A percentile compares a stretch with the other conserved stretches of the same genome.
phyloP scores from a whole-genome alignment of 306 rosid species.

The Elaeagnus macrophylla region DNA sequence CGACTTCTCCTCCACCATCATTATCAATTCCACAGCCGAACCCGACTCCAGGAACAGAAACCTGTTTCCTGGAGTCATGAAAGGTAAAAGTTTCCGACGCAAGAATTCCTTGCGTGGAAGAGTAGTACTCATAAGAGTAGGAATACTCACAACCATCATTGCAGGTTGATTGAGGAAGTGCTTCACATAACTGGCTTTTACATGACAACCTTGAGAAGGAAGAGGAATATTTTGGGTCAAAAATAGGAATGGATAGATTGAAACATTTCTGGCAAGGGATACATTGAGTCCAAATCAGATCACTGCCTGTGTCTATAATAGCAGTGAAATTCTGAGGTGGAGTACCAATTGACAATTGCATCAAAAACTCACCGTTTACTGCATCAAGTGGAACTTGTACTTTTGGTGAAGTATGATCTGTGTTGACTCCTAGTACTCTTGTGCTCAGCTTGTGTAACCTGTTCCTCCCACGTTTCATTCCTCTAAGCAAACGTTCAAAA shows the following conservation, averaged over 20 bases:
- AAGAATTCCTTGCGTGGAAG: conserved; percentile 57
- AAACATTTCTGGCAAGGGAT: conserved; percentile 62
- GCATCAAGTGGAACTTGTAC: conserved; percentile 41
- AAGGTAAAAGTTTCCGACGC: conserved; percentile 71
- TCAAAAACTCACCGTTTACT: conserved; percentile 65
- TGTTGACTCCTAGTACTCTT: conserved; percentile 22
- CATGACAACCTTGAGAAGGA: conserved; percentile 54
- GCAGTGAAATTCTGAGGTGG: conserved; percentile 58
- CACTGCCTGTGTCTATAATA: conserved; percentile 84
- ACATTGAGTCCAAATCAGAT: conserved; percentile 87
- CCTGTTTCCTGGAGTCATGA: conserved; percentile 22
- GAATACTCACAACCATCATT: conserved; percentile 44
- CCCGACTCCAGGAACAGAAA: conserved; percentile 34
- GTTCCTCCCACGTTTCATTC: conserved; percentile 40
- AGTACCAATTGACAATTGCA: conserved; percentile 58
- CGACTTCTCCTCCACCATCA: conserved; percentile 71
- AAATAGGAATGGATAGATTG: conserved; percentile 56
- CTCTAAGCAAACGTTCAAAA: conserved; percentile 52
- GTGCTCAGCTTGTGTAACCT: conserved; percentile 49
- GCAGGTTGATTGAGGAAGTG: conserved; percentile 51
- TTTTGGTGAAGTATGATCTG: not conserved
- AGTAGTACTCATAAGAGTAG: conserved; percentile 66
- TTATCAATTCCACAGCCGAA: conserved; percentile 84
- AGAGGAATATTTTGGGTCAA: conserved; percentile 55
- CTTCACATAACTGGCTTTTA: conserved; percentile 31